phyloP scores from a whole-genome alignment of 2,329 filamentous ascomycete species.

The Xylaria arbuscula region DNA sequence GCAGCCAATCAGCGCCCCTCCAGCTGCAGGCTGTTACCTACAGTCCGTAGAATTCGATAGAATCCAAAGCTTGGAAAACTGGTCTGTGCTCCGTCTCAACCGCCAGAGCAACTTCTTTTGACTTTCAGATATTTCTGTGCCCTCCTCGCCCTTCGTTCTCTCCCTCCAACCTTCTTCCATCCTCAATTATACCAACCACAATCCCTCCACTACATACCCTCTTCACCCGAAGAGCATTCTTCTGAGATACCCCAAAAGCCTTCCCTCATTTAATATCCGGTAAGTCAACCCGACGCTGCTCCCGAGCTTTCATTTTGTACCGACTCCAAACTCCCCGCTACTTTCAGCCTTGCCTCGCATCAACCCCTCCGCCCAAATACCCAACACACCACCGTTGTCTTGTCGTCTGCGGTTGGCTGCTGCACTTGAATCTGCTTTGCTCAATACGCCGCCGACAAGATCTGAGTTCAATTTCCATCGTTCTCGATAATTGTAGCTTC shows the following conservation, averaged over 20 bases:
- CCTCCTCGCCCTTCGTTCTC: constrained; percentile 40
- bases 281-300: constrained; percentile 28
- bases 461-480: not conserved
- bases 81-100: constrained; percentile 44
- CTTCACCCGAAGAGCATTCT: constrained; percentile 32
- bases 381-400: not conserved
- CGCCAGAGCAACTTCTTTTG: constrained; percentile 30
- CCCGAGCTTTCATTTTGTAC: not conserved
- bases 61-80: constrained; percentile 43
- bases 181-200: constrained; percentile 29
- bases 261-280: constrained; percentile 27
- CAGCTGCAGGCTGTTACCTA: constrained; percentile 37
- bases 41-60: constrained; percentile 51
- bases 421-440: not conserved
- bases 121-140: constrained; percentile 40
- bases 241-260: constrained; percentile 30
- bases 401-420: not conserved
- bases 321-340: constrained; percentile 33
- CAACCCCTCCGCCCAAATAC: not conserved
- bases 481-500: not conserved
- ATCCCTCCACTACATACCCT: constrained; percentile 20
- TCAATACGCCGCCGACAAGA: not conserved
- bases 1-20: constrained; percentile 42
- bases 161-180: constrained; percentile 21
- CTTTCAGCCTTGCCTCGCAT: constrained; percentile 36